Base-by-base conservation (phyloP, 345 rosid genomes). In the Mallotus nudiflorus region DNA sequence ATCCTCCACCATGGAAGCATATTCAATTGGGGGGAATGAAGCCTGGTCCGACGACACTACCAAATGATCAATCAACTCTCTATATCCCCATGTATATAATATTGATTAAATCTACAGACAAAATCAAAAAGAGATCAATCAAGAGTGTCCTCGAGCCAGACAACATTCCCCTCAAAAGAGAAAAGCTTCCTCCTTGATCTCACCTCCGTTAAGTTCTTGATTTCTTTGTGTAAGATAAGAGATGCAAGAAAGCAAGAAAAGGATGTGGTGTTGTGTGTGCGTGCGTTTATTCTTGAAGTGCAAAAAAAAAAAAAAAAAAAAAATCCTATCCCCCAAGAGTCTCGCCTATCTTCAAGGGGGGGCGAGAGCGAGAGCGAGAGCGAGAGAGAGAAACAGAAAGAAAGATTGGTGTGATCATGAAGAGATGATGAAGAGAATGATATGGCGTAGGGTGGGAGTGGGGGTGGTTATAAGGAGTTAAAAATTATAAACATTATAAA, bases 1-100 rank as follows among this genome's bases (percentile, higher is more conserved):
- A 73, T 48, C 15, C 24, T 37, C 67, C 28, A 58, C 70, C 9
- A 83, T n/a, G n/a, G 84, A 81, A 86, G 86, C 85, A 78, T 74
- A 42, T 42, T 42, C 57, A 81, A 84, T 89, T 91, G 92, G 89
- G 95, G 92, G 95, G 97, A 87, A 91, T 89, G 95, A 91, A 91
- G 97, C 97, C 97, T 91, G 97, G 97, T 91, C 97, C 97, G 95
- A 91, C 84, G 86, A 84, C 91, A 18, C 97, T 77, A 67, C 57
- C 68, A 63, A 13, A 75, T 33, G 60, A 52, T 67, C 68, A 54
- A 68, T 46, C 58, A 57, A 18, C n/a, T 67, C 27, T 6, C 29
- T 12, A 35, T 14, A 66, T 29, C 48, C 59, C 73, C 54, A 49
- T n/a, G n/a, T n/a, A n/a, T n/a, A n/a, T n/a, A n/a, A n/a, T n/a